phyloP scores from a whole-genome alignment of 805 yeast species.

The Candida chauliodis region DNA sequence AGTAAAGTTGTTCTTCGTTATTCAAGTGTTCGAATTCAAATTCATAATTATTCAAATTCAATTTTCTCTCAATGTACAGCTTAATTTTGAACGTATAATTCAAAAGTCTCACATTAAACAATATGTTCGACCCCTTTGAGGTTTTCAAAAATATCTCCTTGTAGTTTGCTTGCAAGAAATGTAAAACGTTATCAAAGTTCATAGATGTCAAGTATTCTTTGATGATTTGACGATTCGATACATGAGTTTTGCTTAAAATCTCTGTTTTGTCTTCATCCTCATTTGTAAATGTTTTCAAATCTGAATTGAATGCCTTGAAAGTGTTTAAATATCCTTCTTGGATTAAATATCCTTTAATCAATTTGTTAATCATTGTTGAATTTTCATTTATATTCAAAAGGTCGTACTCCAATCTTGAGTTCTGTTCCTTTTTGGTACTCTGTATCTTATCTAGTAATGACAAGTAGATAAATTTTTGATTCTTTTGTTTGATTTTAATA shows the following conservation, averaged over 20 bases:
- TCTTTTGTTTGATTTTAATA: constrained; percentile 37
- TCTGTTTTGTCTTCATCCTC: constrained; percentile 14
- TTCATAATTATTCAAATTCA: constrained; percentile 12
- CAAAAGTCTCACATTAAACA: constrained; percentile 25
- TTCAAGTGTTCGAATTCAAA: constrained; percentile 1
- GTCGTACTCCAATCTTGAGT: constrained; percentile 15
- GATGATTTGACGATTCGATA: constrained; percentile 21
- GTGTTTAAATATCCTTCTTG: constrained; percentile 39
- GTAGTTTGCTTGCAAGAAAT: constrained; percentile 20
- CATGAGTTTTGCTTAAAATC: constrained; percentile 18
- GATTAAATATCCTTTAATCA: constrained; percentile 36
- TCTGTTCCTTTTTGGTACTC: constrained; percentile 7
- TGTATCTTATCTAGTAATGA: constrained; percentile 19
- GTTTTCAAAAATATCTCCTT: constrained; percentile 9
- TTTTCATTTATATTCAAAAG: constrained; percentile 25
- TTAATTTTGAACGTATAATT: constrained; percentile 22
- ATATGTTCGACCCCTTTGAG: constrained; percentile 13
- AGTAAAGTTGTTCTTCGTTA: constrained; percentile 15
- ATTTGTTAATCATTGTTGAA: constrained; percentile 23
- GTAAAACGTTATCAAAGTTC: constrained; percentile 22
- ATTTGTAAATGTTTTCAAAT: constrained; percentile 21
- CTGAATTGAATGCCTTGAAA: constrained; percentile 29
- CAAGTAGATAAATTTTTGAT: constrained; percentile 17
- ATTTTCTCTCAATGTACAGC: constrained; percentile 16
- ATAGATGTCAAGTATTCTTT: constrained; percentile 18